phyloP scores from a whole-genome alignment of 345 rosid species.

The Cochlearia excelsa region DNA sequence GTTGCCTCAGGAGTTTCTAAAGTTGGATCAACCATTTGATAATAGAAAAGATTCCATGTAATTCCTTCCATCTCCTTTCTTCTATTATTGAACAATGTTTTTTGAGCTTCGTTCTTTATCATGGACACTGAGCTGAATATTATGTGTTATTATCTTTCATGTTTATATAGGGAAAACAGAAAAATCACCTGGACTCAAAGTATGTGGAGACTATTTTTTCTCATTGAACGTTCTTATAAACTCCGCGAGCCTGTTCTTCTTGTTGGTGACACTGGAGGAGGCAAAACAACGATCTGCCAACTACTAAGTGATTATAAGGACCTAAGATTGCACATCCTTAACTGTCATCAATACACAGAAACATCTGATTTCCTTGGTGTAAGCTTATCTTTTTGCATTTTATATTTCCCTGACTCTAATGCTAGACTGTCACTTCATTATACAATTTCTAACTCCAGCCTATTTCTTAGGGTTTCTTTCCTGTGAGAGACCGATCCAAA shows the following conservation, averaged over 20 bases:
- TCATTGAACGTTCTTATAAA: conserved; percentile 71
- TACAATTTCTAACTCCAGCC: conserved; percentile 14
- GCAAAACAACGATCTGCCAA: conserved; percentile 94
- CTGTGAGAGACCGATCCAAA: conserved; percentile 82
- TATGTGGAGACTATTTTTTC: conserved; percentile 82
- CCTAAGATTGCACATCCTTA: conserved; percentile 69
- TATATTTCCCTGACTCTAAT: conserved; percentile 12
- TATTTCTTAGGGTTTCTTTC: conserved; percentile 78
- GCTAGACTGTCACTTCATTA: neutral
- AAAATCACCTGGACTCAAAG: conserved; percentile 73
- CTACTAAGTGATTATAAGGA: conserved; percentile 45
- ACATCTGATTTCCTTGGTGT: conserved; percentile 97
- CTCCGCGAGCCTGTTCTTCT: conserved; percentile 92
- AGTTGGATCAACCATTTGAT: conserved; percentile 32
- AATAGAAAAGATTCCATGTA: conserved; percentile 39
- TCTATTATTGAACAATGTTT: conserved; percentile 7
- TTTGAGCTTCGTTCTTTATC: conserved; percentile 13
- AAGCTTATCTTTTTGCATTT: conserved; percentile 35
- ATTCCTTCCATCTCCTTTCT: conserved; percentile 23
- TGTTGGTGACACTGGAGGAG: conserved; percentile 99
- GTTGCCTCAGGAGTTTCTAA: conserved; percentile 46
- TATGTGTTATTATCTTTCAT: conserved; percentile 14
- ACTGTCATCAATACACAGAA: conserved; percentile 94
- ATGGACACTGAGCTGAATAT: conserved; percentile 7
- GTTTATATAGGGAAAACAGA: conserved; percentile 23